Percentiles rank a stretch among this genome's conserved stretches.
Conservation (phyloP, 768 basidiomycete species). For the Termitomyces sp. region DNA sequence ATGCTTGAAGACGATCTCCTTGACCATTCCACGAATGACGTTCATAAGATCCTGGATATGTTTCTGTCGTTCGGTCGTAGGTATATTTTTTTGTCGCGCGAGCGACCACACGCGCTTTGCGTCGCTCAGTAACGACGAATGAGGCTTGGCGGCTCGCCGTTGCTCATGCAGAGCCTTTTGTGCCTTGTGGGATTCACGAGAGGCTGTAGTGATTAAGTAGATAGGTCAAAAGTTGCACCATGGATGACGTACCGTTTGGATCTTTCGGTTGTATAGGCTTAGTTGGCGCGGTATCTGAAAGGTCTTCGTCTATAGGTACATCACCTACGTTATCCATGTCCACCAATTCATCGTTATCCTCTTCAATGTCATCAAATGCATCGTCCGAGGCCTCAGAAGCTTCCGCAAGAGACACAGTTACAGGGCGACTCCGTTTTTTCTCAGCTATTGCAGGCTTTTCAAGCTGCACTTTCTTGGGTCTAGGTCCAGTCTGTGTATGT, state of each 20-base stretch:
- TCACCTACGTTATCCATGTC: slow-evolving; percentile 30
- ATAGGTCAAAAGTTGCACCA: not conserved
- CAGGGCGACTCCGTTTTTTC: slow-evolving; percentile 46
- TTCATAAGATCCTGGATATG: slow-evolving; percentile 72
- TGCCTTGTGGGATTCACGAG: slow-evolving; percentile 65
- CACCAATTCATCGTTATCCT: slow-evolving; percentile 24
- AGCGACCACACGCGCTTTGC: slow-evolving; percentile 79
- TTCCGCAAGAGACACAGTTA: slow-evolving; percentile 38
- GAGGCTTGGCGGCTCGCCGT: slow-evolving; percentile 72
- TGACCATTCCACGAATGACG: slow-evolving; percentile 74
- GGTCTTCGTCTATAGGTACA: slow-evolving; percentile 26
- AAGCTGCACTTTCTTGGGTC: slow-evolving; percentile 47
- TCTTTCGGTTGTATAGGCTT: slow-evolving; percentile 35
- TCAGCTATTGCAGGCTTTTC: slow-evolving; percentile 24
- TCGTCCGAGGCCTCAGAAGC: slow-evolving; percentile 37
- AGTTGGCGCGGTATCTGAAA: slow-evolving; percentile 17
- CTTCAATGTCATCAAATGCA: slow-evolving; percentile 30
- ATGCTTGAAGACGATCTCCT: slow-evolving; percentile 86
- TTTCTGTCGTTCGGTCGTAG: slow-evolving; percentile 65
- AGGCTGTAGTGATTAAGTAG: slow-evolving; percentile 30
- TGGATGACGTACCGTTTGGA: slow-evolving; percentile 48
- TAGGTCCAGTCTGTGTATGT: slow-evolving; percentile 39
- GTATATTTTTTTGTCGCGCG: slow-evolving; percentile 67
- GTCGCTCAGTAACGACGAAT: slow-evolving; percentile 60
- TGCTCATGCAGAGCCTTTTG: slow-evolving; percentile 65